These are phyloP conservation scores for Smallanthus sonchifolius DNA, from an alignment of 129 eudicot genomes.

Conservation along the genomic window DNA sequence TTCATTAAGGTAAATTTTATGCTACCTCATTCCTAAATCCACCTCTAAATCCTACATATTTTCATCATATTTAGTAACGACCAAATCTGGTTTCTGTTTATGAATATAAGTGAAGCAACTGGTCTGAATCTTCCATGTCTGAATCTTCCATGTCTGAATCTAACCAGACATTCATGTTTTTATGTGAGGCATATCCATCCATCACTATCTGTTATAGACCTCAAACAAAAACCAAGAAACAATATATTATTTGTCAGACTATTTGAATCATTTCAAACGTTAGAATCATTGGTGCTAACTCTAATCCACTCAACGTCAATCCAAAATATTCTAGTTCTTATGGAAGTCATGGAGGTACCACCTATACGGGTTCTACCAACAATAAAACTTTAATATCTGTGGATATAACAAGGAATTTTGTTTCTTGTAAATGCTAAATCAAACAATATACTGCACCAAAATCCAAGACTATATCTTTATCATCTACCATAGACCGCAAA, in stretches of 20 bases:
- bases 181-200: neutral
- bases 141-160: neutral
- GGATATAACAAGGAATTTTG: constrained; percentile 17
- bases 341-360: constrained; percentile 1
- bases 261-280: neutral
- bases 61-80: neutral
- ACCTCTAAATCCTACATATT: neutral
- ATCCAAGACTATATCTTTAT: constrained; percentile 11
- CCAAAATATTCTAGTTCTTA: neutral
- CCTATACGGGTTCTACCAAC: constrained; percentile 26
- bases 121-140: neutral
- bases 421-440: constrained; percentile 1
- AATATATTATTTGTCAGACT: neutral
- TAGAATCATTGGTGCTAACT: neutral
- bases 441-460: constrained; percentile 1
- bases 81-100: neutral
- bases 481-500: neutral
- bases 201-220: neutral
- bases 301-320: neutral
- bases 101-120: neutral
- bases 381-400: constrained; percentile 4
- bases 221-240: neutral
- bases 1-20: neutral
- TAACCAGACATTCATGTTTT: neutral
- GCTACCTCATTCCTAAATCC: neutral